Conservation (phyloP, 2,329 filamentous ascomycete species). For the Hymenoscyphus albidus region DNA sequence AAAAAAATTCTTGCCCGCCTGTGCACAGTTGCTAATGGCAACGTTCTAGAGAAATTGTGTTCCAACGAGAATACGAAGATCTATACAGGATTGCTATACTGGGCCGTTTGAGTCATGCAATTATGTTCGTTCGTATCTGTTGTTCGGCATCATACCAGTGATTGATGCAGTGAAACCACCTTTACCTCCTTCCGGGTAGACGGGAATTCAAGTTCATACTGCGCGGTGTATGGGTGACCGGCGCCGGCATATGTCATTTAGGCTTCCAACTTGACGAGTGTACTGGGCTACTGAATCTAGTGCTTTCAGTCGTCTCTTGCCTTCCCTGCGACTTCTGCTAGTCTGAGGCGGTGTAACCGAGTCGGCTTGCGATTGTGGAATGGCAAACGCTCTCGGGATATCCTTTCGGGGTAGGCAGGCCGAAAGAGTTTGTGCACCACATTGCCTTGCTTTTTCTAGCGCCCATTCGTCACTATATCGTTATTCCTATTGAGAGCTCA, state of each 20-base stretch:
- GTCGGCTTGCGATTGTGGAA: constrained; percentile 8
- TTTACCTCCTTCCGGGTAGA: background rate
- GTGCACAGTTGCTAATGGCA: too few species aligned
- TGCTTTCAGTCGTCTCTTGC: background rate
- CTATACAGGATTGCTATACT: background rate
- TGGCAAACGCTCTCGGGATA: constrained; percentile 2
- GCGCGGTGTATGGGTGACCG: background rate
- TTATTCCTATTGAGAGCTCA: constrained; percentile 1
- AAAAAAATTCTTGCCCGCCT: too few species aligned
- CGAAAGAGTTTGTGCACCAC: background rate
- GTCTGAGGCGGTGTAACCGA: background rate
- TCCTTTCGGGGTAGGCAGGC: background rate
- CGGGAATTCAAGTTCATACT: background rate
- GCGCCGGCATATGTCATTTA: background rate
- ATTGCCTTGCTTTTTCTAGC: constrained; percentile 4
- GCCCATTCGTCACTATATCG: background rate
- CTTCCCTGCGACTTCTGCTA: background rate
- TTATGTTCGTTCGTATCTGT: background rate
- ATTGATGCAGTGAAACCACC: background rate
- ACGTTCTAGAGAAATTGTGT: background rate
- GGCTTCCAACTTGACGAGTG: background rate
- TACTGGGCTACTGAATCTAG: background rate
- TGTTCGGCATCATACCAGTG: background rate
- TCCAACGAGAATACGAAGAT: background rate
- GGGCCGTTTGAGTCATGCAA: background rate